Base-by-base conservation (phyloP, 495 filamentous ascomycete genomes). In the Chaetomium fimeti region DNA sequence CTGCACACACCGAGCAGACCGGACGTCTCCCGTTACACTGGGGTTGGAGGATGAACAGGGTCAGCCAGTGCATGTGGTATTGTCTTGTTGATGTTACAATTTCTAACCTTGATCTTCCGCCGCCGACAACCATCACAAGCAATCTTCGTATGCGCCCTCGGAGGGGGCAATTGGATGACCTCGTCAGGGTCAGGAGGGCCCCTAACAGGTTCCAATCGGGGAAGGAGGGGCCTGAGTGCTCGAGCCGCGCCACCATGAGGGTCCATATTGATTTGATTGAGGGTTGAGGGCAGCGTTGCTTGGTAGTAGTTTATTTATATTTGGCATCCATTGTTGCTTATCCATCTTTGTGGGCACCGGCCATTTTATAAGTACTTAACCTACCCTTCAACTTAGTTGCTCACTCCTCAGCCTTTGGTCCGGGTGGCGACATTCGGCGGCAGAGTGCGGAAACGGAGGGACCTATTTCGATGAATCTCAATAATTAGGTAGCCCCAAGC, bases 1-100 rank as follows among this genome's bases (percentile, higher is more conserved):
- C 66, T 3, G 63, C 25, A 52, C 76, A 78, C 15, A 69, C 66
- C 15, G 64, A 63, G 54, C 76, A 78, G 29, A 51, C 67, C 6
- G 76, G 76, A 27, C 75, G 67, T 24, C 68, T 65, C 51, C 72
- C 76, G 59, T 74, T 70, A 55, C 76, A 78, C 76, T 78, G 42
- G 32, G 2, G 51, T 32, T 32, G 29, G 7, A 32, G 7, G 3
- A 32, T 20, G 24, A 24, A 7, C 3, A 47, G 12, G 43, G n/a
- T 47, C 18, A 47, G 43, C n/a, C 18, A 47, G 8, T 3, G 45
- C 8, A 22, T 47, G 43, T 47, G 13, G 18, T n/a, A 18, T 8
- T 7, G 8, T 20, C 15, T 20, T 48, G 8, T 3, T 20, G 9
- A 9, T 48, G 16, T 32, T 32, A n/a, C 7, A 32, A 9, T 2